phyloP scores from a whole-genome alignment of 1,139 yeast species.

The Geotrichum candidum region DNA sequence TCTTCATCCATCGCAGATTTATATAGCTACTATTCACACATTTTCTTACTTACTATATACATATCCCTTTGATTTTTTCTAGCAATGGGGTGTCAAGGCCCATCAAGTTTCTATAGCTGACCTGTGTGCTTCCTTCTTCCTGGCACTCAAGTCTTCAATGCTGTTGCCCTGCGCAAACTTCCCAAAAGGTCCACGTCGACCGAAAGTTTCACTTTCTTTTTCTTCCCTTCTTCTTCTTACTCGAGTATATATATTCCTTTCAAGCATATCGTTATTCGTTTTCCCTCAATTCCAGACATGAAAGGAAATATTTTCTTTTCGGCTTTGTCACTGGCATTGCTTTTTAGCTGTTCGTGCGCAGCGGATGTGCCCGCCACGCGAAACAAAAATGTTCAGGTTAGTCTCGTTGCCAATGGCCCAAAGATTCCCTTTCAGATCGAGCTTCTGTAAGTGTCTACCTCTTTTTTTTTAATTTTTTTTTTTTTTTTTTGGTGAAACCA shows the following conservation, averaged over 20 bases:
- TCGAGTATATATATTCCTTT: neutral
- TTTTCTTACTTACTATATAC: too few relatives aligned
- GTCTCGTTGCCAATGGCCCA: conserved; percentile 30
- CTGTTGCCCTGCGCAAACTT: neutral
- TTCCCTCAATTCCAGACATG: neutral
- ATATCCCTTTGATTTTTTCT: too few relatives aligned
- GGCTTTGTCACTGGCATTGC: conserved; percentile 6
- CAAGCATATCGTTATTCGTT: neutral
- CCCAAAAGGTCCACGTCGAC: neutral
- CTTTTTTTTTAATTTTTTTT: neutral
- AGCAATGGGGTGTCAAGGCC: too few relatives aligned
- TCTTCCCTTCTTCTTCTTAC: neutral
- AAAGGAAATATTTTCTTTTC: neutral
- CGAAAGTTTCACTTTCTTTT: neutral
- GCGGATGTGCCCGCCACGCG: neutral
- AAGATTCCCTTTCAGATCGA: conserved; percentile 44
- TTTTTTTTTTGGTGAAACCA: neutral
- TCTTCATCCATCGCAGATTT: too few relatives aligned
- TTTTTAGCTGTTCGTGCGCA: neutral
- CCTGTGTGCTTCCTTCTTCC: neutral
- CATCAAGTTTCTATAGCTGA: too few relatives aligned
- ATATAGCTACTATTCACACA: too few relatives aligned
- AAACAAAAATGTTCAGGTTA: conserved; percentile 21
- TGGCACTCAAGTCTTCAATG: neutral
- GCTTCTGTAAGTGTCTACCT: conserved; percentile 38